Conservation (phyloP, 805 yeast genomes). For the Pichia occidentalis region DNA sequence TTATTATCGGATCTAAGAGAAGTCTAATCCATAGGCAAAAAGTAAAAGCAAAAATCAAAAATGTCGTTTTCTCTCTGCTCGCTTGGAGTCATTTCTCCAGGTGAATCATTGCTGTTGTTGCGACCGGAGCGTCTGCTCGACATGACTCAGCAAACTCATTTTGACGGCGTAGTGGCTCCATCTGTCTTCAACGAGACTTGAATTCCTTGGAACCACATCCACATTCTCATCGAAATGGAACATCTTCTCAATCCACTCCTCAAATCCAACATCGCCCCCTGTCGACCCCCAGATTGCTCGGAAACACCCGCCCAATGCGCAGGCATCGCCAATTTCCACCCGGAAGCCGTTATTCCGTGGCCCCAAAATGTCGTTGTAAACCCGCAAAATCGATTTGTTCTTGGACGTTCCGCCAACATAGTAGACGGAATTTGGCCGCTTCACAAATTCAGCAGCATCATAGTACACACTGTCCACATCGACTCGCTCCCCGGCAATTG, state of each 20-base stretch:
- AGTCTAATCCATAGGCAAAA: too few species aligned
- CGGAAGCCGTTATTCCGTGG: slow-evolving; percentile 58
- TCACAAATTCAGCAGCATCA: slow-evolving; percentile 34
- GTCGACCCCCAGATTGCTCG: slow-evolving; percentile 66
- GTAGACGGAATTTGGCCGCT: slow-evolving; percentile 62
- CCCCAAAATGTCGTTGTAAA: slow-evolving; percentile 67
- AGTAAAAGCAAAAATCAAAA: too few species aligned
- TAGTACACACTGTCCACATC: slow-evolving; percentile 42
- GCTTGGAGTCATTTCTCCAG: too few species aligned
- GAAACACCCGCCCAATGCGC: slow-evolving; percentile 88
- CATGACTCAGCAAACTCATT: slow-evolving; percentile 43
- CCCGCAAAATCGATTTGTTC: slow-evolving; percentile 59
- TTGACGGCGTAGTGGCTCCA: slow-evolving; percentile 50
- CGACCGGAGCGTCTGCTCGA: slow-evolving; percentile 32
- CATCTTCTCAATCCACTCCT: slow-evolving; percentile 38
- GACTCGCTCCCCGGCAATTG: slow-evolving; percentile 18
- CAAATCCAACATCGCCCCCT: slow-evolving; percentile 29
- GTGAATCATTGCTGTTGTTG: too few species aligned
- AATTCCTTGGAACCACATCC: slow-evolving; percentile 29
- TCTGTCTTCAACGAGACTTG: slow-evolving; percentile 28
- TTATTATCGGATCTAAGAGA: too few species aligned
- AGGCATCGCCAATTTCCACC: slow-evolving; percentile 78
- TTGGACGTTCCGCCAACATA: slow-evolving; percentile 87
- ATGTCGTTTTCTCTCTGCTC: too few species aligned
- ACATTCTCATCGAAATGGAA: slow-evolving; percentile 44